Percentiles rank a stretch among this genome's conserved stretches.
Evolutionary conservation across 139 green algal species (phyloP).

Genomic region (Pleodorina starrii): DNA sequence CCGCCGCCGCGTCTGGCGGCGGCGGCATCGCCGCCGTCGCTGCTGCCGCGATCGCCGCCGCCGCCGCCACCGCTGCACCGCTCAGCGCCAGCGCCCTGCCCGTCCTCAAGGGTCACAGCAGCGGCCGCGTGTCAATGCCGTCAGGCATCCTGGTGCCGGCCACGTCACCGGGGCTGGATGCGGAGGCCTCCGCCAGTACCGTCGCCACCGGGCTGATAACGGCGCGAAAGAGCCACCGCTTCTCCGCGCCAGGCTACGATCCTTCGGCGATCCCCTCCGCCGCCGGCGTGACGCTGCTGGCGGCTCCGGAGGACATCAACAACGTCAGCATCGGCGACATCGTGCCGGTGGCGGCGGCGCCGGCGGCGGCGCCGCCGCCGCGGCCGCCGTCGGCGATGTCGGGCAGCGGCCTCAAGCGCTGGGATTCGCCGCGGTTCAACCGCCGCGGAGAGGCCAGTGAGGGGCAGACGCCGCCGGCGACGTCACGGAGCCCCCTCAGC

Average conservation of each 20-base stretch:
- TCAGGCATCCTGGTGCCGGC: background rate
- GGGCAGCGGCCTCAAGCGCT: background rate
- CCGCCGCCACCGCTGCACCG: background rate
- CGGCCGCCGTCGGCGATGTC: background rate
- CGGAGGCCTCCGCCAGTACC: background rate
- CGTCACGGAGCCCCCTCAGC: background rate
- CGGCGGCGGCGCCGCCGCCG: background rate
- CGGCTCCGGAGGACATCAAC: background rate
- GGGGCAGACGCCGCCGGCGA: background rate
- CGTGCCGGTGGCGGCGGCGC: background rate
- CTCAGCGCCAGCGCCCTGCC: background rate
- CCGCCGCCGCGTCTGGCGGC: background rate
- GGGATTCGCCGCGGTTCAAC: background rate
- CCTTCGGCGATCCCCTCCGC: background rate
- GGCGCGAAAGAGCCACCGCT: background rate
- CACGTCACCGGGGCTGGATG: background rate
- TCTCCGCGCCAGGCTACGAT: background rate
- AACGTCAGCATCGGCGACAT: background rate
- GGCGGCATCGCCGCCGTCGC: background rate
- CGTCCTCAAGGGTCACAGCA: background rate
- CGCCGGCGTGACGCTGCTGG: background rate
- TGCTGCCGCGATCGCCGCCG: background rate
- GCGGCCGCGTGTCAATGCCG: conserved; percentile 8
- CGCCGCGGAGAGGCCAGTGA: background rate
- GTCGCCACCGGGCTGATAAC: background rate